Evolutionary conservation across 1,284 basidiomycete species (phyloP).

Genomic region (Fomitopsis schrenkii): DNA sequence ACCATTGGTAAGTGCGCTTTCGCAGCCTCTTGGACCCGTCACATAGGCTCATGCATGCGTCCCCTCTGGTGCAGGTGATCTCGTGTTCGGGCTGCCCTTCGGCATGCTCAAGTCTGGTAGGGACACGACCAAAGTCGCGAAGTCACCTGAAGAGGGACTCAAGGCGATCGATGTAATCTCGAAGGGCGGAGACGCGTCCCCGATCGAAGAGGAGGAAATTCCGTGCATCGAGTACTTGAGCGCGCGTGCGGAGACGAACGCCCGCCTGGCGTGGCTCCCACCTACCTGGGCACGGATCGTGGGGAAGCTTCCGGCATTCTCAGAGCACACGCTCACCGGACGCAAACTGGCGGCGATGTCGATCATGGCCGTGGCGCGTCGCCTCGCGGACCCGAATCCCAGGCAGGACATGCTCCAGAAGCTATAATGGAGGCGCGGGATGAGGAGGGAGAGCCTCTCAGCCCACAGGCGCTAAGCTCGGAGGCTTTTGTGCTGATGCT

Average conservation of each 20-base stretch:
- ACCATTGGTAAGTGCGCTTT: conserved; percentile 16
- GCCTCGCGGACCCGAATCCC: conserved; percentile 11
- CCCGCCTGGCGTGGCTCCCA: conserved; percentile 16
- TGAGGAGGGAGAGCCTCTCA: conserved; percentile 6
- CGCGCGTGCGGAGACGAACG: conserved; percentile 13
- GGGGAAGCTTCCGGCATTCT: conserved; percentile 17
- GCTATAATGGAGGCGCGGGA: conserved; percentile 21
- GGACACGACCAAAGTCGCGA: conserved; percentile 6
- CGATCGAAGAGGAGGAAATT: conserved; percentile 12
- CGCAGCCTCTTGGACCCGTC: background rate
- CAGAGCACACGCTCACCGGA: conserved; percentile 15
- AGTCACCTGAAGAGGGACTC: conserved; percentile 1
- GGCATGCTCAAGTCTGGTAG: conserved; percentile 19
- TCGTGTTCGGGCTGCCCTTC: conserved; percentile 33
- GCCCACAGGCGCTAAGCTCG: conserved; percentile 22
- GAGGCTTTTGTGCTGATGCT: conserved; percentile 31
- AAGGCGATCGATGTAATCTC: background rate
- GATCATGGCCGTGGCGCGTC: conserved; percentile 17
- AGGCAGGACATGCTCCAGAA: conserved; percentile 28
- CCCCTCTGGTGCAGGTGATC: conserved; percentile 27
- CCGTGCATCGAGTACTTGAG: conserved; percentile 10
- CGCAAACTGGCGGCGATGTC: conserved; percentile 17
- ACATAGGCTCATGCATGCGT: background rate
- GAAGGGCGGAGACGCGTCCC: background rate
- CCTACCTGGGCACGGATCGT: conserved; percentile 19